Base-by-base conservation (phyloP, 2,329 filamentous ascomycete genomes). In the Fusarium pseudograminearum region DNA sequence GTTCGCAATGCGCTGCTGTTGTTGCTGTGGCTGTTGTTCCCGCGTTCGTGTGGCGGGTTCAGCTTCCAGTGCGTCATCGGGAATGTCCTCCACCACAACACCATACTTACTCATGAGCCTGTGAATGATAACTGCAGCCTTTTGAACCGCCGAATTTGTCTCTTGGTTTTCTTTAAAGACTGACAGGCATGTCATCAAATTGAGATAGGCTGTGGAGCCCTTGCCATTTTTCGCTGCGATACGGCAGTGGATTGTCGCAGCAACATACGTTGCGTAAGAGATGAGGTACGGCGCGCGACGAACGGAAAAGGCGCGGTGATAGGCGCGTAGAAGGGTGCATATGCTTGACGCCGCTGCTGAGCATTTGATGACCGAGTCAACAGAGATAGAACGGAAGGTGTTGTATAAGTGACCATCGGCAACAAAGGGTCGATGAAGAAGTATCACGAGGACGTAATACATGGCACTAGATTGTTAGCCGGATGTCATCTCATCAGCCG, bases 201-300 rank as follows among this genome's bases (percentile, higher is more conserved):
- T 78, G 4, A 73, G 64, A 60, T 83, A 79, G 0, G 82, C 80
- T 6, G 80, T 77, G 1, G 81, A 83, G 0, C 77, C 76, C 0
- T 73, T 73, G 10, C 78, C 78, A 11, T 82, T 78, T 44, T 83
- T 82, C 5, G 85, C 83, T 1, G 85, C 84, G 8, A 84, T 83
- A 5, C 84, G 83, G 1, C 82, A 82, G 52, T 84, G 82, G 20
- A 87, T 86, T 0, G 84, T 87, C 0, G 84, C 84, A 6, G 81
- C 81, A 1, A 87, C 84, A 60, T 87, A 88, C 0, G 84, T 86
- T 0, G 86, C 84, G 70, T 88, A 88, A 0, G 83, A 85, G 20
- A 87, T 81, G 2, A 87, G 75, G 57, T 87, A 87, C 0, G 86
- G 86, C 0, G 85, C 83, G 14, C 80, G 75, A 14, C 78, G 76